Percentiles rank a stretch among this genome's conserved stretches.
Conservation (phyloP, 2,329 filamentous ascomycete genomes). For the Phaeoacremonium minimum region DNA sequence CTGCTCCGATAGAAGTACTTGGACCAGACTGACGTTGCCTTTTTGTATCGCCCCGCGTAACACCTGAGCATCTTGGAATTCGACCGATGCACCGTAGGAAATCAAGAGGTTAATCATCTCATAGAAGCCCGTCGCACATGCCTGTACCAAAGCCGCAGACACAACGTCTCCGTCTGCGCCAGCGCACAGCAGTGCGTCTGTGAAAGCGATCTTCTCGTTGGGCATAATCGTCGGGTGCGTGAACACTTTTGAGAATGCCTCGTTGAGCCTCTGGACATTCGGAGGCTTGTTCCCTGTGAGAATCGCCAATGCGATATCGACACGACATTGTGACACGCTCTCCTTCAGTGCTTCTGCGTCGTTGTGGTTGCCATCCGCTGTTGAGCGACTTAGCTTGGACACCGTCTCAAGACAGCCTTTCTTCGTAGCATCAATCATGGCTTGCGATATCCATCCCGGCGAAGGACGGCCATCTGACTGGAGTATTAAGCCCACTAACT, state of each 20-base stretch:
- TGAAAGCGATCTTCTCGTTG: conserved; percentile 44
- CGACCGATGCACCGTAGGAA: conserved; percentile 48
- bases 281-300: conserved; percentile 50
- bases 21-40: conserved; percentile 40
- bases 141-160: conserved; percentile 41
- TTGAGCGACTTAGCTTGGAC: conserved; percentile 43
- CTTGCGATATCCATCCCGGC: conserved; percentile 37
- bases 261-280: conserved; percentile 38
- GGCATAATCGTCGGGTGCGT: conserved; percentile 39
- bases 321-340: conserved; percentile 42
- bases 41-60: conserved; percentile 43
- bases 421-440: conserved; percentile 45
- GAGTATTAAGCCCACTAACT: conserved; percentile 43
- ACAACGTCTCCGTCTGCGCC: conserved; percentile 49
- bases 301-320: conserved; percentile 52
- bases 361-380: conserved; percentile 48
- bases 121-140: conserved; percentile 43
- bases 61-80: conserved; percentile 45
- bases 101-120: conserved; percentile 52
- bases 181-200: conserved; percentile 54
- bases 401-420: conserved; percentile 48
- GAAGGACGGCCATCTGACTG: conserved; percentile 43
- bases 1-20: conserved; percentile 39
- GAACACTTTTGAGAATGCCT: conserved; percentile 45
- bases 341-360: conserved; percentile 46